Conservation (phyloP, 345 rosid species). For the Citrus trifoliata region DNA sequence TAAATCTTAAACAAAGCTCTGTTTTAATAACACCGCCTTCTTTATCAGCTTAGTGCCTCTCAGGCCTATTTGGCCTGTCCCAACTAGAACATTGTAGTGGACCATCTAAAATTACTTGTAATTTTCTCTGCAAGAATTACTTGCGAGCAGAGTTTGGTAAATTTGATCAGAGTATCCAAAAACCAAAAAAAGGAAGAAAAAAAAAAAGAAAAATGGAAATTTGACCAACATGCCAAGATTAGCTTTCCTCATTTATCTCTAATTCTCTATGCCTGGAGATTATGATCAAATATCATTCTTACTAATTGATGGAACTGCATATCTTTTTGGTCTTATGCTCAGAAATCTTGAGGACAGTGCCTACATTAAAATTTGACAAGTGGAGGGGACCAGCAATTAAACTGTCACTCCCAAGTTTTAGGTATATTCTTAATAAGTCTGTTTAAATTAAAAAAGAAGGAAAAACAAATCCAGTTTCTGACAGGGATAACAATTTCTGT, state of each 20-base stretch:
- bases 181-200: no score
- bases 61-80: not conserved
- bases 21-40: not conserved
- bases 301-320: not conserved
- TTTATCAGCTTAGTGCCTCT: not conserved
- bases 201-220: not conserved
- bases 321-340: slow-evolving; percentile 15
- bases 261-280: not conserved
- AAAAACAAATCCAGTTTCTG: not conserved
- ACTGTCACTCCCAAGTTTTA: slow-evolving; percentile 88
- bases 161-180: no score
- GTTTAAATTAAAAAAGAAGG: not conserved
- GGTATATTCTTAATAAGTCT: slow-evolving; percentile 37
- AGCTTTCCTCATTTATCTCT: not conserved
- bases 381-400: slow-evolving; percentile 72
- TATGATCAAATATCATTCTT: not conserved
- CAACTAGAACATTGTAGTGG: not conserved
- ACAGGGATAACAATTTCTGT: not conserved
- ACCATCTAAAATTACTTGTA: not conserved
- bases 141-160: not conserved
- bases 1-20: not conserved
- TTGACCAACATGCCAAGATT: not conserved
- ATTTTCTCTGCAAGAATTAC: not conserved
- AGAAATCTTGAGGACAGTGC: slow-evolving; percentile 24
- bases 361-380: slow-evolving; percentile 28